Evolutionary conservation across 768 basidiomycete genomes (phyloP).

Genomic region (Boletus tylopilopsis): DNA sequence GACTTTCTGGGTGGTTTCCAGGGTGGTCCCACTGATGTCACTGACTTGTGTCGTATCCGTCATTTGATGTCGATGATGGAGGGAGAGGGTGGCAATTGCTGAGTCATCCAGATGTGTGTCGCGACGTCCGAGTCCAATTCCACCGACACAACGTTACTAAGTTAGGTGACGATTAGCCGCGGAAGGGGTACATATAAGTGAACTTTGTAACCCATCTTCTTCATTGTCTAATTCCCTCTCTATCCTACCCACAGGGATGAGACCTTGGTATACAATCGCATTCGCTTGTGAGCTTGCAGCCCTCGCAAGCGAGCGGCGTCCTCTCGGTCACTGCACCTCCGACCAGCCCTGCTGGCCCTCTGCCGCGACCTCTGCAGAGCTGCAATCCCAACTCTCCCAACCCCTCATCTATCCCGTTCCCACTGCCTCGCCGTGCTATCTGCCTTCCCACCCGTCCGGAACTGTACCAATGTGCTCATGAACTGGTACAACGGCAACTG

Average conservation of each 20-base stretch:
- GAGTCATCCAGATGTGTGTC: too few species aligned
- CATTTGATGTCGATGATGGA: too few species aligned
- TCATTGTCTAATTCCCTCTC: background rate
- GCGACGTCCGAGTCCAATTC: too few species aligned
- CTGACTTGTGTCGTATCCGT: too few species aligned
- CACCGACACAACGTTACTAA: too few species aligned
- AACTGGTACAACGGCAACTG: slow-evolving; percentile 35
- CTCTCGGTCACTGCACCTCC: slow-evolving; percentile 32
- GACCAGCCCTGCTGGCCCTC: slow-evolving; percentile 42
- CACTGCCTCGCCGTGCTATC: slow-evolving; percentile 41
- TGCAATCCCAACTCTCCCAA: slow-evolving; percentile 39
- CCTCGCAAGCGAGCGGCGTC: background rate
- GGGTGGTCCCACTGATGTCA: too few species aligned
- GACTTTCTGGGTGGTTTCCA: too few species aligned
- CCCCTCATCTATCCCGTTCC: slow-evolving; percentile 42
- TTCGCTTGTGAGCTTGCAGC: background rate
- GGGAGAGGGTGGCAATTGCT: too few species aligned
- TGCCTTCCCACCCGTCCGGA: slow-evolving; percentile 31
- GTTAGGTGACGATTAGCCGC: too few species aligned
- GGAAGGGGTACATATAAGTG: too few species aligned
- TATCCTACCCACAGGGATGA: background rate
- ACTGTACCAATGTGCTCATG: slow-evolving; percentile 33
- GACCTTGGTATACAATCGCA: background rate
- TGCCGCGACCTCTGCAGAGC: slow-evolving; percentile 28
- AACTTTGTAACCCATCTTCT: too few species aligned